Conservation (phyloP, 2,329 filamentous ascomycete species). For the Fusarium marasasianum region DNA sequence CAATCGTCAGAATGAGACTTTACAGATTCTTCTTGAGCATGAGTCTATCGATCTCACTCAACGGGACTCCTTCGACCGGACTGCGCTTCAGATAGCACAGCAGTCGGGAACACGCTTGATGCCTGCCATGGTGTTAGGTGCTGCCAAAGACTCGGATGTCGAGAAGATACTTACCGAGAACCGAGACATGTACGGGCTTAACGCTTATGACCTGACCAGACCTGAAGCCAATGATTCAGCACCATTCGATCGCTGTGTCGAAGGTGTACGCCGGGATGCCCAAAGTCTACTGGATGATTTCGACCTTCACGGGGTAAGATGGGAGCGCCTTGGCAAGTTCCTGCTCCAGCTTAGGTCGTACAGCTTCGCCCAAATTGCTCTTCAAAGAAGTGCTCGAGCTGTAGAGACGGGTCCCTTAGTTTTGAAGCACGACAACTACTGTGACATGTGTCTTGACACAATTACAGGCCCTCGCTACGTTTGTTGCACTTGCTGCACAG, state of each 20-base stretch:
- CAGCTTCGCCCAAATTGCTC: conserved; percentile 21
- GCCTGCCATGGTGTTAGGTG: conserved; percentile 14
- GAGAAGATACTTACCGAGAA: conserved; percentile 14
- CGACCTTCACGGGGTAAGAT: not conserved
- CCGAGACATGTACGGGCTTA: conserved; percentile 25
- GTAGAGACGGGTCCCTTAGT: conserved; percentile 7
- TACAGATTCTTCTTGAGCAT: conserved; percentile 12
- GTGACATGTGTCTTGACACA: conserved; percentile 14
- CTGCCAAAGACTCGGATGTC: not conserved
- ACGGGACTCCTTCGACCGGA: conserved; percentile 19
- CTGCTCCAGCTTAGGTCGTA: conserved; percentile 13
- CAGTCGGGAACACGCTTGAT: conserved; percentile 5
- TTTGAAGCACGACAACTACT: conserved; percentile 15
- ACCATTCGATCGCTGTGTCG: conserved; percentile 1
- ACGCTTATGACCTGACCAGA: conserved; percentile 2
- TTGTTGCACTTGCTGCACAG: conserved; percentile 12
- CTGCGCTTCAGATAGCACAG: conserved; percentile 14
- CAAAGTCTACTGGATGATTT: conserved; percentile 16
- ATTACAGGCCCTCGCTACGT: conserved; percentile 5
- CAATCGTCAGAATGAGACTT: conserved; percentile 1
- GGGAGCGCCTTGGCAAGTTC: conserved; percentile 24
- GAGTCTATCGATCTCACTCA: conserved; percentile 15
- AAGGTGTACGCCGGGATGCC: conserved; percentile 5
- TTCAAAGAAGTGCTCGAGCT: conserved; percentile 10
- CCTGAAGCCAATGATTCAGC: not conserved